Evolutionary conservation across 305 asterid species (phyloP).

Genomic region (Fraxinus platypoda): DNA sequence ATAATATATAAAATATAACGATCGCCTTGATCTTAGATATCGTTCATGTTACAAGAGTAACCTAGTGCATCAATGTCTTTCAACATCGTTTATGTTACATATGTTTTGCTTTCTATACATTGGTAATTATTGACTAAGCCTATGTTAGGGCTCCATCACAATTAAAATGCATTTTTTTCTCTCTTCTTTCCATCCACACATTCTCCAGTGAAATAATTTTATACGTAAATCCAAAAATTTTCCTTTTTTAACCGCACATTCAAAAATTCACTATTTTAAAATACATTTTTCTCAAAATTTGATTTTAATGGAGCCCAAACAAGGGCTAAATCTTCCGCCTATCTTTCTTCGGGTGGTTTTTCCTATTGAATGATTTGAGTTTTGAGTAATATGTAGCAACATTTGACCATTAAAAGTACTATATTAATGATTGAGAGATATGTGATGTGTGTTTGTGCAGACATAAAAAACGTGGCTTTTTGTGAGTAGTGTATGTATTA

Average conservation of each 20-base stretch:
- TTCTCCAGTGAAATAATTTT: no score
- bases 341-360: not conserved
- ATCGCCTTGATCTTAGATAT: not conserved
- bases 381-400: not conserved
- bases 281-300: no score
- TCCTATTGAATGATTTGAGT: not conserved
- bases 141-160: no score
- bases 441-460: not conserved
- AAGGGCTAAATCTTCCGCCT: not conserved
- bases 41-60: not conserved
- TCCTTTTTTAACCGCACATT: no score
- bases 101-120: not conserved
- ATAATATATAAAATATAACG: not conserved
- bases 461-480: not conserved
- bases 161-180: no score
- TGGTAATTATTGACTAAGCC: not conserved
- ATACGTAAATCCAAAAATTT: no score
- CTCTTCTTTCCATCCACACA: no score
- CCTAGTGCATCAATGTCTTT: not conserved
- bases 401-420: not conserved
- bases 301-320: no score
- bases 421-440: not conserved
- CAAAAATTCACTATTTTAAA: no score
- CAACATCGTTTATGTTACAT: not conserved
- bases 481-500: not conserved